Base-by-base conservation (phyloP, 1,284 basidiomycete genomes). In the Lentinus polychrous region DNA sequence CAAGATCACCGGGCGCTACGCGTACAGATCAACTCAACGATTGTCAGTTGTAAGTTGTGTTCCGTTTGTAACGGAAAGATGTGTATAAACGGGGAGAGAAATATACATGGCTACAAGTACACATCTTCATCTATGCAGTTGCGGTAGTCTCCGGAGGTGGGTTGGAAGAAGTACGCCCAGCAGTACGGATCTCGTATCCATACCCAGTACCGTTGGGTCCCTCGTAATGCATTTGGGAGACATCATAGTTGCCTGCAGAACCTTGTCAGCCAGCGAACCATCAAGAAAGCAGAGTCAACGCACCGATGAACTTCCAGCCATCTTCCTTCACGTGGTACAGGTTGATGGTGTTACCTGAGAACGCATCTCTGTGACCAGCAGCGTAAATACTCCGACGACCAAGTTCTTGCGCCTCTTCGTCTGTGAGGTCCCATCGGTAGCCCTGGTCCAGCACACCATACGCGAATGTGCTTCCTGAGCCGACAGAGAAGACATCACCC, bases 381-480 rank as follows among this genome's bases (percentile, higher is more conserved):
- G 95, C 96, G 57, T 96, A 94, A 65, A 99, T 99, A 57, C 92
- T 94, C 57, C 95, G 75, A 62, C 93, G 74, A 10, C 91, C 96
- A 31, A 99, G 83, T 63, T 99, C 96, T 63, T 93, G 87, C 1
- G 96, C 96, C 57, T 98, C 96, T 54, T 86, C 94, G 55, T 94
- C 92, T 11, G 86, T 82, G 48, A 99, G 72, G 63, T 99, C 94
- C 90, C 91, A 99, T 51, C 73, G 81, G 71, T 98, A 98, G 2
- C 87, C 93, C 68, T 97, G 94, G 68, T 99, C 96, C 37, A 99
- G 79, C 2, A 99, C 94, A 78, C 95, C 95, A 62, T 99, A 99
- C 4, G 96, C 96, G 61, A 95, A 98, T 0, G 96, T 99, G 62
- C 90, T 93, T 61, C 96, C 96, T 3, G 95, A 98, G 32, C 96